Base-by-base conservation (phyloP, 1,284 basidiomycete genomes). In the Sporisorium iseilematis-ciliati region DNA sequence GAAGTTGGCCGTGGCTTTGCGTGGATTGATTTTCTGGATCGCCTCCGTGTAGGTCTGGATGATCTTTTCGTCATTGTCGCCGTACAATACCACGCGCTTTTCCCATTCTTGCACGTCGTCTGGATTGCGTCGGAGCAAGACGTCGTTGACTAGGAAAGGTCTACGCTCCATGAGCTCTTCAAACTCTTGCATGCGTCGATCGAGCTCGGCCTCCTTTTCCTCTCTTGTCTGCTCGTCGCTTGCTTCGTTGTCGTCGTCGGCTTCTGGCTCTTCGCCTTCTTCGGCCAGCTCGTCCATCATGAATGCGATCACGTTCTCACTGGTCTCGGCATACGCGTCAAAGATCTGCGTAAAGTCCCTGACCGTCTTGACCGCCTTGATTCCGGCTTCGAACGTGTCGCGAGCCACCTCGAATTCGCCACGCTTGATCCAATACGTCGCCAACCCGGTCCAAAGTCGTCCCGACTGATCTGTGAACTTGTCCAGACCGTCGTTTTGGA, bases 51-150 rank as follows among this genome's bases (percentile, higher is more conserved):
- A 99, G 3, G 95, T 98, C 80, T 93, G 92, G 16, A 94, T 92
- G 20, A 97, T 92, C 88, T 95, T 95, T 78, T 92, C 93, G 84
- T 99, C 96, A 79, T 97, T 90, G 55, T 94, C 91, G 14, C 92
- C 96, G 89, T 91, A 95, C 43, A 99, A 86, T 4, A 94, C 94
- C n/a, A 98, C 90, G 11, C 95, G 89, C 87, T 99, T 99, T 87
- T 98, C 96, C 97, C 97, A 99, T 85, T 99, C 97, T 80, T 97
- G 95, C 0, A 99, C 96, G 81, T 99, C 97, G 82, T 98, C 94
- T 0, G 94, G 93, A 87, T 99, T 99, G 78, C 97, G 88, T 62
- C 97, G 88, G 26, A 99, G 87, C 31, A 99, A 87, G 3, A 99
- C 97, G 79, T 98, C 95, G 84, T 99, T 99, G 58, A 97, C 91